Base-by-base conservation (phyloP, 1,284 basidiomycete genomes). In the Golubevia sp. region DNA sequence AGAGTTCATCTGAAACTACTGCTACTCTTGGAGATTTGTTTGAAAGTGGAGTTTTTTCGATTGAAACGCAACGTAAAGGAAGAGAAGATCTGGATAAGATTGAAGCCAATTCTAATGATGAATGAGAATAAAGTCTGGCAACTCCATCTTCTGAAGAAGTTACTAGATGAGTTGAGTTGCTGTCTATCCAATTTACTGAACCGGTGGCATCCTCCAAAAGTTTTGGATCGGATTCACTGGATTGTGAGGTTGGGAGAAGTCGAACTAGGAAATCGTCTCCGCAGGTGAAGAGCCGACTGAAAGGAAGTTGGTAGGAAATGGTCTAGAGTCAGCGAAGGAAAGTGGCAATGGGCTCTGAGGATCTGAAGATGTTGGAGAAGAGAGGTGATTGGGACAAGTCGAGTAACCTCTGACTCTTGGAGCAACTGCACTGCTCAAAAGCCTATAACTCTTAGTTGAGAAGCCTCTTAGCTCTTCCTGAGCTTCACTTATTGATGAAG, bases 181-280 rank as follows among this genome's bases (percentile, higher is more conserved):
- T 71, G 27, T 83, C 80, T 50, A 83, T 60, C 68, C 74, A 82
- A 2, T 69, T 77, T 49, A 83, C 62, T 7, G 75, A 62, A 15
- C 68, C 62, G 8, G 72, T 76, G 1, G 77, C 70, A 48, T 80
- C 80, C 61, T 83, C 80, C 53, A 82, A 71, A 4, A 76, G 63
- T 25, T 73, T 59, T 1, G 75, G 69, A 24, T 76, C 68, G 0
- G 77, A 73, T 1, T 69, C 59, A 15, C 5, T 34, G 5, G 11
- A 11, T 34, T 69, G 70, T 18, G 67, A 55, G 3, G 69, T 64
- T 1, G 79, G 79, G 11, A 83, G 59, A 24, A 82, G 61, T 20
- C 80, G 77, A 23, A 83, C 77, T 21, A 82, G 64, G 55, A 63
- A 74, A 63, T 83, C 80, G 51, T 80, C 77, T 26, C 80, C 80